phyloP scores from a whole-genome alignment of 192 early-diverging fungal genomes.

The Entomortierella lignicola region DNA sequence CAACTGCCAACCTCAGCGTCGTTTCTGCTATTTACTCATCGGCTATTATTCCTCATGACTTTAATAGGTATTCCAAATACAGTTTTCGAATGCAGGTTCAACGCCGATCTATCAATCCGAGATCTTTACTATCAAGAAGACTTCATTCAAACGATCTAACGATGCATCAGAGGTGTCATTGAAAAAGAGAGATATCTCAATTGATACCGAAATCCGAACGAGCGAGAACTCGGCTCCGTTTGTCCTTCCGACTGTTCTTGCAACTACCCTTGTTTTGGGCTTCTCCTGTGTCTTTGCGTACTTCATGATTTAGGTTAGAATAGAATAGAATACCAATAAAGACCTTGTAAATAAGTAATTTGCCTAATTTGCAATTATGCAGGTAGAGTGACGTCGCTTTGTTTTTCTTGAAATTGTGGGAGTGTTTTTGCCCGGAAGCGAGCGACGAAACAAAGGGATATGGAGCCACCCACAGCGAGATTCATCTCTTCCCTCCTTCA shows the following conservation, averaged over 20 bases:
- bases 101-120: slow-evolving; percentile 26
- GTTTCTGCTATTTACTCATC: background rate
- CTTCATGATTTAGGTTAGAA: slow-evolving; percentile 20
- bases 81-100: slow-evolving; percentile 22
- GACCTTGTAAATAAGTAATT: too few species aligned
- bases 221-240: slow-evolving; percentile 27
- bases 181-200: background rate
- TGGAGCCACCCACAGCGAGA: background rate
- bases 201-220: background rate
- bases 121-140: slow-evolving; percentile 21
- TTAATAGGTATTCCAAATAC: slow-evolving; percentile 28
- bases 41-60: background rate
- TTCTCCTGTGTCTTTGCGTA: slow-evolving; percentile 32
- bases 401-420: too few species aligned
- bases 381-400: background rate
- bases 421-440: background rate
- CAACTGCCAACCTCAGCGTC: background rate
- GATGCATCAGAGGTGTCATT: background rate
- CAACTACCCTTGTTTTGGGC: slow-evolving; percentile 21
- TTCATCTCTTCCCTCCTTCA: slow-evolving; percentile 13
- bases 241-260: slow-evolving; percentile 30
- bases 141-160: background rate
- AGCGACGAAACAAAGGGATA: background rate
- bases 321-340: too few species aligned
- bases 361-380: background rate